Base-by-base conservation (phyloP, 2,329 filamentous ascomycete species). In the Venturia asperata region DNA sequence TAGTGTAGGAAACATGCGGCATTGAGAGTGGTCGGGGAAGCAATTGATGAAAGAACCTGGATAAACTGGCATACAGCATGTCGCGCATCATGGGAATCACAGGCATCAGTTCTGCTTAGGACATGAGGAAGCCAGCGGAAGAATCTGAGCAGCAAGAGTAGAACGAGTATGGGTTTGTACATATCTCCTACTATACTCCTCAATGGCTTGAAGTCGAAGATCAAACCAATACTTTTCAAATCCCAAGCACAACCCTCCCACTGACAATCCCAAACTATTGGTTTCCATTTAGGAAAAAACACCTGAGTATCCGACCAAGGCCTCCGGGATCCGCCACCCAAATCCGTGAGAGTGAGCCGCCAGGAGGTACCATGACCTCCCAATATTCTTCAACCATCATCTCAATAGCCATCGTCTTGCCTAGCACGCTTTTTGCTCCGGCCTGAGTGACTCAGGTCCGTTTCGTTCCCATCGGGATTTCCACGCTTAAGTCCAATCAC, bases 81-180 rank as follows among this genome's bases (percentile, higher is more conserved):
- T 37, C 37, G 27, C 19, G 52, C 27, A 37, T 37, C 27, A 37
- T 37, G 52, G 15, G 19, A 37, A 34, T 34, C 3, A 58, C 27
- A 27, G 30, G 37, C 52, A 58, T 58, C 52, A 37, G 2, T 9
- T 37, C 52, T 15, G 2, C 11, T 3, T 19, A n/a, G 49, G 13
- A 56, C 13, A 11, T 11, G 21, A 37, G 4, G 15, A 58, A 58
- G 27, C 6, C 30, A 58, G 52, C 19, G 30, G 30, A 39, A n/a
- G 15, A n/a, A 58, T 34, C 6, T 34, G 30, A 6, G 30, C 30
- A 34, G 30, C 30, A 34, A 34, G 30, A 34, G 30, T 34, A 3
- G 30, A 34, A 34, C 24, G 27, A 62, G 21, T 43, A 43, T 47
- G 43, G 43, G 60, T 42, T 43, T 62, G 43, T 62, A 62, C 21